Evolutionary conservation across 768 basidiomycete genomes (phyloP).

Genomic region (Kwoniella shandongensis): DNA sequence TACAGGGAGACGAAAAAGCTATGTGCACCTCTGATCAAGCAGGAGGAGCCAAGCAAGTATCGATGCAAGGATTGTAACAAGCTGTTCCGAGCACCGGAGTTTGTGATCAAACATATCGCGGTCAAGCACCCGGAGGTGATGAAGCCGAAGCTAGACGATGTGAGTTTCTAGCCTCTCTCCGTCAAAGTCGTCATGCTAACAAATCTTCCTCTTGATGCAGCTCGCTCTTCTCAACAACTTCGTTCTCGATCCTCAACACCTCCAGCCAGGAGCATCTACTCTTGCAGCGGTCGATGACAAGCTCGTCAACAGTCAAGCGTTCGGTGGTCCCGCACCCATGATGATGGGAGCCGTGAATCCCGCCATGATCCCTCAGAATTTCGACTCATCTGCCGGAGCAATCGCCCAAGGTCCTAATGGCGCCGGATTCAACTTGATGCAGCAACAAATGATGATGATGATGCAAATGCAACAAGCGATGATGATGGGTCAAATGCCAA

Average conservation of each 20-base stretch:
- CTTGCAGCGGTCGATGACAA: constrained; percentile 51
- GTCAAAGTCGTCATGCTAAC: constrained; percentile 7
- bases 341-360: constrained; percentile 12
- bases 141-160: constrained; percentile 74
- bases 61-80: constrained; percentile 92
- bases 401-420: background rate
- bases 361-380: background rate
- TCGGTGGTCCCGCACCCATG: constrained; percentile 2
- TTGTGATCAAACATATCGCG: constrained; percentile 94
- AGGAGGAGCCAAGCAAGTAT: constrained; percentile 96
- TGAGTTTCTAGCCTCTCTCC: constrained; percentile 55
- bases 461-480: constrained; percentile 52
- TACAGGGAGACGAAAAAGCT: constrained; percentile 75
- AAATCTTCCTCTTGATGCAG: constrained; percentile 55
- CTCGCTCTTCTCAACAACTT: constrained; percentile 92
- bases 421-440: constrained; percentile 27
- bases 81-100: constrained; percentile 93
- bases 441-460: constrained; percentile 49
- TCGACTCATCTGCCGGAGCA: background rate
- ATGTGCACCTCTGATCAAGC: constrained; percentile 78
- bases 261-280: constrained; percentile 53
- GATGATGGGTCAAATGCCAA: constrained; percentile 38
- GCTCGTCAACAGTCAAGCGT: constrained; percentile 38
- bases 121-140: constrained; percentile 90
- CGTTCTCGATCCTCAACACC: constrained; percentile 89